Conservation (phyloP, 2,329 filamentous ascomycete species). For the Pseudogymnoascus sp. region DNA sequence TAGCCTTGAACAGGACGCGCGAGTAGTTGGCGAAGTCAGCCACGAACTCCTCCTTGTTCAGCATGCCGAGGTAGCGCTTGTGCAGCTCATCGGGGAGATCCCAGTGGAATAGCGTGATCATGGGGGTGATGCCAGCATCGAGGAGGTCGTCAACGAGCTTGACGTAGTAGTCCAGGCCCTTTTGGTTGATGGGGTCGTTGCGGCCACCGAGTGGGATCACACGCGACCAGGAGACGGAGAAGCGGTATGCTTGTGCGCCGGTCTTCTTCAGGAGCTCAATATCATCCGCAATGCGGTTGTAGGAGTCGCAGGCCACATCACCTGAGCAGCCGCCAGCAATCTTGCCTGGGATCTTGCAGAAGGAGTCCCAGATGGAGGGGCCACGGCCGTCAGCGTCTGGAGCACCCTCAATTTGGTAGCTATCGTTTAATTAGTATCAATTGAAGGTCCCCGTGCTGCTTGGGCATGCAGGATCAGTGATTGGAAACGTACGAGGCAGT, state of each 20-base stretch:
- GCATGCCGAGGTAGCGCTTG: constrained; percentile 69
- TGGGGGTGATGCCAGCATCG: constrained; percentile 66
- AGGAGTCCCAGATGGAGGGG: constrained; percentile 85
- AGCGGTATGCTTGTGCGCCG: constrained; percentile 69
- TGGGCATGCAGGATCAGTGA: background rate
- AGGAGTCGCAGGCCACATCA: constrained; percentile 75
- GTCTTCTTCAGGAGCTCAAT: constrained; percentile 67
- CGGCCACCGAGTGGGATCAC: constrained; percentile 81
- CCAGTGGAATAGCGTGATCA: constrained; percentile 84
- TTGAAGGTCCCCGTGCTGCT: background rate
- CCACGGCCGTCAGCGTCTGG: constrained; percentile 66
- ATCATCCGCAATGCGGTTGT: constrained; percentile 70
- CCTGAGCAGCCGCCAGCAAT: constrained; percentile 71
- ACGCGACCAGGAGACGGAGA: constrained; percentile 77
- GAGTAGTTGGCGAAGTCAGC: constrained; percentile 75
- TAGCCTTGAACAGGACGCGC: constrained; percentile 62
- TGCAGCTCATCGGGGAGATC: constrained; percentile 73
- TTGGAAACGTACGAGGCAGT: constrained; percentile 55
- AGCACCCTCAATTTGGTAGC: constrained; percentile 82
- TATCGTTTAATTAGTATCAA: constrained; percentile 28
- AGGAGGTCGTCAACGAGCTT: constrained; percentile 71
- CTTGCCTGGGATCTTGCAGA: constrained; percentile 72
- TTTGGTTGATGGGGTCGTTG: constrained; percentile 70
- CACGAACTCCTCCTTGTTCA: constrained; percentile 76
- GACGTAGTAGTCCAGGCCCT: constrained; percentile 68